A percentile compares a stretch with the other conserved stretches of the same genome.
Conservation (phyloP, 305 asterid species). For the Fraxinus floribunda region DNA sequence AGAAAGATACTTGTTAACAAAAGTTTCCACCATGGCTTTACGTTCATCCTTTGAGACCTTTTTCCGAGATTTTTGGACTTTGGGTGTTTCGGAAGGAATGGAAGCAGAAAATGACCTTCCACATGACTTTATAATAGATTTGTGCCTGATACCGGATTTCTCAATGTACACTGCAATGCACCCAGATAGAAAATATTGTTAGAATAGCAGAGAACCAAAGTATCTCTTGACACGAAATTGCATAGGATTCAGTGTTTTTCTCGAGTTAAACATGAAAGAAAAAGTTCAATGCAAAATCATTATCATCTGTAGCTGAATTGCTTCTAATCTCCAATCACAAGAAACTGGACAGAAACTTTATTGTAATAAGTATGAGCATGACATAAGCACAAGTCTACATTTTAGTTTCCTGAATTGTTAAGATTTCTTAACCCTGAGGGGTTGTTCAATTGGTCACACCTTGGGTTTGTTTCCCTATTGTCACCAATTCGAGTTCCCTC, state of each 20-base stretch:
- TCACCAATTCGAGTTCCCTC: too few species aligned
- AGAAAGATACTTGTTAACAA: constrained; percentile 37
- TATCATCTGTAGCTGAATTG: neutral
- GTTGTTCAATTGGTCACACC: too few species aligned
- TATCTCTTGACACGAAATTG: neutral
- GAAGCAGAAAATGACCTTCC: constrained; percentile 35
- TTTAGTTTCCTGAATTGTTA: neutral
- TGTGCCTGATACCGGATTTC: constrained; percentile 19
- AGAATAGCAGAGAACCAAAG: constrained; percentile 5
- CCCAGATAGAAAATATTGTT: constrained; percentile 10
- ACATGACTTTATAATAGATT: constrained; percentile 20
- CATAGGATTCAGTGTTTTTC: constrained; percentile 1
- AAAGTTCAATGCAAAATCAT: neutral
- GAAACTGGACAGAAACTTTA: neutral
- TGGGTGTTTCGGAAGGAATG: constrained; percentile 26
- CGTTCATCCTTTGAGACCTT: constrained; percentile 41
- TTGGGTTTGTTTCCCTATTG: too few species aligned
- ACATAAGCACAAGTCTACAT: neutral
- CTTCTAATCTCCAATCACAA: constrained; percentile 2
- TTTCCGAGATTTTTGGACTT: constrained; percentile 25
- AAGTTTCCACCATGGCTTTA: constrained; percentile 37
- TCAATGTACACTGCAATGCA: constrained; percentile 28
- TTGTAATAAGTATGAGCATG: neutral
- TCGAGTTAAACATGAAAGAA: constrained; percentile 12
- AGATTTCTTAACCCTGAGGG: neutral